Evolutionary conservation across 805 yeast genomes (phyloP).

Genomic region (Yarrowia divulgata): DNA sequence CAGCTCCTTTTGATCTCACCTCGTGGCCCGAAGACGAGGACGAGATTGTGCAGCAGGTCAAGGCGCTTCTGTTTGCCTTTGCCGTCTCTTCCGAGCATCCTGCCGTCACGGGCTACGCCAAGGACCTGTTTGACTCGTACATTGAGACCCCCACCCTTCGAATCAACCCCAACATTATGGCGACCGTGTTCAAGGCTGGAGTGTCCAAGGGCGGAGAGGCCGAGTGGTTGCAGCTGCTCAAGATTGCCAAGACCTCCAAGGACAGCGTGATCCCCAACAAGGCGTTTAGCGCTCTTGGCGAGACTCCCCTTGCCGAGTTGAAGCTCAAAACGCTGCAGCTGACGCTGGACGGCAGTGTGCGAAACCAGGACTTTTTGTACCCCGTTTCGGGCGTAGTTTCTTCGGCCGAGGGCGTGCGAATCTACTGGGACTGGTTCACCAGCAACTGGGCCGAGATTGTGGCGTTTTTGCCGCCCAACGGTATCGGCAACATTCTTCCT

Average conservation of each 20-base stretch:
- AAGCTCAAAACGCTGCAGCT: slow-evolving; percentile 63
- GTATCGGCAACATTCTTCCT: slow-evolving; percentile 69
- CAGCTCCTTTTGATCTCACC: slow-evolving; percentile 59
- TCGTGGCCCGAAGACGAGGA: slow-evolving; percentile 61
- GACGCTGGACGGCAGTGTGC: slow-evolving; percentile 65
- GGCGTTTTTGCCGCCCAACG: slow-evolving; percentile 77
- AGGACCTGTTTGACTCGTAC: slow-evolving; percentile 59
- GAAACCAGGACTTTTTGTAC: slow-evolving; percentile 72
- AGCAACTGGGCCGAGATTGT: slow-evolving; percentile 73
- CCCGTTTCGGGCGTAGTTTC: slow-evolving; percentile 78
- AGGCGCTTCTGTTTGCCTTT: slow-evolving; percentile 58
- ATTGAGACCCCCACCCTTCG: slow-evolving; percentile 63
- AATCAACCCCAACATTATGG: slow-evolving; percentile 76
- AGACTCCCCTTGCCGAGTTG: slow-evolving; percentile 60
- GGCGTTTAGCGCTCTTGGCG: slow-evolving; percentile 74
- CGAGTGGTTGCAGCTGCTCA: slow-evolving; percentile 67
- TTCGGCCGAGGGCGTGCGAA: slow-evolving; percentile 70
- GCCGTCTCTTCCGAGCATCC: slow-evolving; percentile 50
- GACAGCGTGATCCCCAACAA: slow-evolving; percentile 70
- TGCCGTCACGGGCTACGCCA: slow-evolving; percentile 50
- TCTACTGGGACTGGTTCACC: slow-evolving; percentile 74
- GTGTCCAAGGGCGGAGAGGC: slow-evolving; percentile 68
- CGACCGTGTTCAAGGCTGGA: slow-evolving; percentile 67
- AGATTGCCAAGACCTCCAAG: slow-evolving; percentile 66
- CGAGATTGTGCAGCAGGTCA: slow-evolving; percentile 70